These are phyloP conservation scores for Paramyrothecium roridum DNA, from an alignment of 2,329 filamentous ascomycete genomes.

Conservation along the genomic window DNA sequence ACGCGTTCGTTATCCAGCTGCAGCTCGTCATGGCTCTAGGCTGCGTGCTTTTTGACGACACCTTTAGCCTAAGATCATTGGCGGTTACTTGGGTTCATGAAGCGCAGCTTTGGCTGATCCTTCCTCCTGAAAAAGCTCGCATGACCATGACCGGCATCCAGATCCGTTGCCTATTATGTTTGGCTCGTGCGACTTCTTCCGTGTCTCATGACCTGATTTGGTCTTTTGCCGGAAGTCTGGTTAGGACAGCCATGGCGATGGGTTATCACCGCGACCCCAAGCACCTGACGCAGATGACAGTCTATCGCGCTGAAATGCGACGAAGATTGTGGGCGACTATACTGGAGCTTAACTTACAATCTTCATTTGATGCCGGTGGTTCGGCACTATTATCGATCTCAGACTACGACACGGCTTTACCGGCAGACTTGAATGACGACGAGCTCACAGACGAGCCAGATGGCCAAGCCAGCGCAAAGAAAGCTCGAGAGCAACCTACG, in stretches of 20 bases:
- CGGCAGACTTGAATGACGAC: conserved; percentile 50
- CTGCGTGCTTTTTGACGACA: conserved; percentile 42
- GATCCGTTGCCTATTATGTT: conserved; percentile 46
- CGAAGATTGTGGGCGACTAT: conserved; percentile 55
- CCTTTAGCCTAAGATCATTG: conserved; percentile 35
- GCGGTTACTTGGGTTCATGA: conserved; percentile 51
- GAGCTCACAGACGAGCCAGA: conserved; percentile 39
- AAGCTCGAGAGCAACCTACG: conserved; percentile 21
- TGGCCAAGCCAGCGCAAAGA: conserved; percentile 8
- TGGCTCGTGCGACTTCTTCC: conserved; percentile 45
- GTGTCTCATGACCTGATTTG: conserved; percentile 50
- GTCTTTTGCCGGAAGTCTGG: conserved; percentile 45
- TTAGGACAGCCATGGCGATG: conserved; percentile 55
- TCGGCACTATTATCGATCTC: conserved; percentile 41
- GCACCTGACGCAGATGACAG: conserved; percentile 43
- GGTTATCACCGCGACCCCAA: conserved; percentile 56
- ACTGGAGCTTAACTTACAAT: conserved; percentile 51
- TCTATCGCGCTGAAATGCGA: conserved; percentile 49
- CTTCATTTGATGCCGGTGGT: conserved; percentile 47
- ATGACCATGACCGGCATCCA: conserved; percentile 48
- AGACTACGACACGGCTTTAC: conserved; percentile 48
- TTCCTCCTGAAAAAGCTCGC: conserved; percentile 43
- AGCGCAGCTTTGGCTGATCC: conserved; percentile 47
- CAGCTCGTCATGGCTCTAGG: conserved; percentile 53
- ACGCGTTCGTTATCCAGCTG: conserved; percentile 47